Percentiles rank a stretch among this genome's conserved stretches.
These are phyloP conservation scores for Yarrowia osloensis DNA, from an alignment of 805 yeast species.

Conservation along the genomic window DNA sequence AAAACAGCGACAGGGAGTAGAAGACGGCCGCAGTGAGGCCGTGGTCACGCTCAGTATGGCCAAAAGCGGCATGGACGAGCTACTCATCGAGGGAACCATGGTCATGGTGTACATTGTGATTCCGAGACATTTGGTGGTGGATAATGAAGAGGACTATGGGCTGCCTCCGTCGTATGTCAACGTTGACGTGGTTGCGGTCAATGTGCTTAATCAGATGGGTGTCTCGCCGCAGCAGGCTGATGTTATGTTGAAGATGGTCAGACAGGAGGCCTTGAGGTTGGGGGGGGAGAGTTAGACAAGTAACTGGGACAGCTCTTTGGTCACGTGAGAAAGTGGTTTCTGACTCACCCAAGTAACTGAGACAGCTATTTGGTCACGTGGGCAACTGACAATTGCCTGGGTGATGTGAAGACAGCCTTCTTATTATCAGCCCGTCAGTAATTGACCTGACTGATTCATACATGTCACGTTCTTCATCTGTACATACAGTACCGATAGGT, in stretches of 20 bases:
- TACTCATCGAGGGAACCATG: slow-evolving; percentile 11
- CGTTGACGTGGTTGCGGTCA: neutral
- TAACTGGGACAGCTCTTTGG: no score
- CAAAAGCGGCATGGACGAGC: neutral
- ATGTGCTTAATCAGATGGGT: neutral
- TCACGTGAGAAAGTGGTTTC: no score
- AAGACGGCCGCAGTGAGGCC: neutral
- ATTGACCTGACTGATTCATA: no score
- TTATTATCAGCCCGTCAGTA: no score
- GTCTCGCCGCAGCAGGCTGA: neutral
- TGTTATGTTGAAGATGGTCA: neutral
- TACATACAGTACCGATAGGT: no score
- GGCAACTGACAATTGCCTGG: no score
- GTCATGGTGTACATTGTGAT: neutral
- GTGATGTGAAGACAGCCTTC: no score
- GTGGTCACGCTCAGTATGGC: neutral
- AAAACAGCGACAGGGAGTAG: neutral
- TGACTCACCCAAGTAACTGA: no score
- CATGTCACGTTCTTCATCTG: no score
- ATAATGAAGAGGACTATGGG: neutral
- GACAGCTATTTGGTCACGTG: no score
- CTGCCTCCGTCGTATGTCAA: slow-evolving; percentile 4
- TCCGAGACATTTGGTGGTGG: neutral
- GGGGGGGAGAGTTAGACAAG: neutral
- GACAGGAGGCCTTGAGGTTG: slow-evolving; percentile 8